Base-by-base conservation (phyloP, 2,329 filamentous ascomycete genomes). In the Pyrenochaeta sp. region DNA sequence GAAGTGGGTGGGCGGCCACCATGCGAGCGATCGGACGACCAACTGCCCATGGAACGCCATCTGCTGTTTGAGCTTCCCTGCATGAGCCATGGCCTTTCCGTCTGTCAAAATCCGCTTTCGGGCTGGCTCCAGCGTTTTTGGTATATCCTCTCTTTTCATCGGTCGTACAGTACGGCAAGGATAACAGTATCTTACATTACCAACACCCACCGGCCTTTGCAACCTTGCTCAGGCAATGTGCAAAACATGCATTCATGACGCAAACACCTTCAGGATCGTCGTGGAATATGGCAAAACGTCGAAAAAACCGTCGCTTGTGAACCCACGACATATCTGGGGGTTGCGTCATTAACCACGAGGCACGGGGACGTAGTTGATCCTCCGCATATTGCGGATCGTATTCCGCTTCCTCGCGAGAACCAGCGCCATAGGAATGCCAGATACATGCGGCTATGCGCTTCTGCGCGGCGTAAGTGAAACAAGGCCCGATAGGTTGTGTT, bases 401-500 rank as follows among this genome's bases (percentile, higher is more conserved):
- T 59, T 49, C 63, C 63, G 63, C 51, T 55, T 64, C 63, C 63
- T 64, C 63, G 63, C 63, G 63, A 65, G 51, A 41, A 41, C 48
- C 52, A 48, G 43, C 52, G 44, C 56, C 58, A 40, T 34, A 55
- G 44, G 42, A 45, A 41, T 44, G 44, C 47, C 38, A 49, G 53
- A 51, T 45, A 51, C 34, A 40, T 48, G 51, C 55, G 45, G 48
- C 32, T 52, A 41, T 51, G 37, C 45, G 48, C 51, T 41, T 51
- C 41, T 56, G 53, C 45, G 46, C 41, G 42, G 51, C 48, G 51
- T 51, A 51, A 24, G 21, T 47, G 41, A 37, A 28, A 46, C 38
- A 44, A 40, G 44, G 53, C 38, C 51, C 42, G 48, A 55, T 50
- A 53, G 48, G 48, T 35, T 32, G 32, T 23, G 27, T 19, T n/a